phyloP scores from a whole-genome alignment of 768 basidiomycete genomes.

The Suillus paluster region DNA sequence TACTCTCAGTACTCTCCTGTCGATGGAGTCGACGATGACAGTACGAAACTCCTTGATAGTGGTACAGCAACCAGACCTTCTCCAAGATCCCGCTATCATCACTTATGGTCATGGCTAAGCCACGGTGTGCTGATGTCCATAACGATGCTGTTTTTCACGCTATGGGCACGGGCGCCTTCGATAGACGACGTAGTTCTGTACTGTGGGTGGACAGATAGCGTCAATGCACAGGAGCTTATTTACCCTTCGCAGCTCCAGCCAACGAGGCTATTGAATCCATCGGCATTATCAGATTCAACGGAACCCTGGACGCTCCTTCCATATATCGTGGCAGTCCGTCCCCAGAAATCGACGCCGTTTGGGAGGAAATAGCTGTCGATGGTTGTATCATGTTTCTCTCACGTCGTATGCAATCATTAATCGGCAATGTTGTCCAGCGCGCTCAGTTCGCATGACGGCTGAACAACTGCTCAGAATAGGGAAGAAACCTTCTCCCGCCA shows the following conservation, averaged over 20 bases:
- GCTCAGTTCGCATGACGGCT: conserved; percentile 11
- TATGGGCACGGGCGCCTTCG: conserved; percentile 8
- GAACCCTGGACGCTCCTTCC: background rate
- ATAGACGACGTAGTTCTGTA: background rate
- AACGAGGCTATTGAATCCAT: conserved; percentile 12
- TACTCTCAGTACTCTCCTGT: background rate
- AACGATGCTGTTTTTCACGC: conserved; percentile 6
- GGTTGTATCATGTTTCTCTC: background rate
- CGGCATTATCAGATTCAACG: conserved; percentile 10
- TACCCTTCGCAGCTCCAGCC: conserved; percentile 11
- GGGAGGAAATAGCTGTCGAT: conserved; percentile 1
- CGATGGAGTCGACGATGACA: background rate
- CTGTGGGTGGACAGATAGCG: background rate
- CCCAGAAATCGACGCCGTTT: conserved; percentile 14
- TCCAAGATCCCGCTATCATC: background rate
- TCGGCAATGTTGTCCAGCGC: background rate
- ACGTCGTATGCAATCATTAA: background rate
- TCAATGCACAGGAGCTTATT: background rate
- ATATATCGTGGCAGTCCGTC: conserved; percentile 10
- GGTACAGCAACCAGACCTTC: background rate
- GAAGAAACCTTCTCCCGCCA: conserved; percentile 2
- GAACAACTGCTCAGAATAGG: conserved; percentile 16
- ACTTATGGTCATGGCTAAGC: conserved; percentile 9
- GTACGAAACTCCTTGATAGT: background rate
- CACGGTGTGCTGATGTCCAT: conserved; percentile 2